Base-by-base conservation (phyloP, 768 basidiomycete species). In the Boletales sp. region DNA sequence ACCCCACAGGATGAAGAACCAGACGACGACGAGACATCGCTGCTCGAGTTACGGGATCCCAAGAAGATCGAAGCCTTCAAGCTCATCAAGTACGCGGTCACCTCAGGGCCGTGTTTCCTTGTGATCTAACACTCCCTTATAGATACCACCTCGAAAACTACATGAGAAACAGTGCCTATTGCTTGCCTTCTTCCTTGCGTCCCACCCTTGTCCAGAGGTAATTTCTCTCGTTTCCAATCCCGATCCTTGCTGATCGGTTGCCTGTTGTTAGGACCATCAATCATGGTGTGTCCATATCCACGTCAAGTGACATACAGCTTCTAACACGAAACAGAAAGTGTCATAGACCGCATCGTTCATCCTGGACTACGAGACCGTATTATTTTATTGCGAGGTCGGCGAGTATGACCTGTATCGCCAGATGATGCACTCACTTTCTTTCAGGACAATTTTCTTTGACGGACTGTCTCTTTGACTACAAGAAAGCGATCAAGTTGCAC, bases 91-190 rank as follows among this genome's bases (percentile, higher is more conserved):
- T 89, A 60, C 13, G 82, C 68, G 34, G 18, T 37, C 15, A 4
- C 48, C 21, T 45, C 40, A 17, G 12, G 21, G 30, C 10, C 19
- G 14, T 36, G n/a, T 35, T n/a, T 7, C 10, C 34, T 42, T 47
- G 34, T 24, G 37, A 40, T 38, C 55, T 17, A 55, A 40, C 9
- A 39, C 39, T 29, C 29, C 21, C 39, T 24, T 40, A 10, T 44
- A 91, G 90, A 52, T 94, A 95, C 67, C 94, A 97, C 63, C 75
- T 97, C 43, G 88, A 93, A 58, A 95, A 95, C 59, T 93, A 83
- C 65, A 86, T 84, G 63, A 76, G 87, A 53, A 94, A 94, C 59
- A 84, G 84, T 37, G 78, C 81, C 11, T 97, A 97, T 63, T 90
- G 87, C 61, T 74, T 97, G 7, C 94, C 94, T 1, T 82, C 89